These are phyloP conservation scores for Lasiosphaeria ovina DNA, from an alignment of 495 filamentous ascomycete genomes.

Conservation along the genomic window DNA sequence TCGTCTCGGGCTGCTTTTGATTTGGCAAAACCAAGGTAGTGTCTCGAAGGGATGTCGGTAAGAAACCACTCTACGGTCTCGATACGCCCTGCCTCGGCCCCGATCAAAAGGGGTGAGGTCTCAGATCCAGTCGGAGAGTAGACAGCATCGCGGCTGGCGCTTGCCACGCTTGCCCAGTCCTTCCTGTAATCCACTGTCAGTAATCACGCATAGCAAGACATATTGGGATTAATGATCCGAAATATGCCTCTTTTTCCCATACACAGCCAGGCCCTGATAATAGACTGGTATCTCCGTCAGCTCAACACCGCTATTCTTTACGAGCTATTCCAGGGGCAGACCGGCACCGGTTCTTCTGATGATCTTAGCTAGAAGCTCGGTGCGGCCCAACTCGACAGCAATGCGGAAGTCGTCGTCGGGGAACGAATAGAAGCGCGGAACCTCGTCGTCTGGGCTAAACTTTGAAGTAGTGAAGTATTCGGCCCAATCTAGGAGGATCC, in stretches of 20 bases:
- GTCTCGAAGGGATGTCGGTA: conserved; percentile 58
- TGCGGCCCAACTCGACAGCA: conserved; percentile 34
- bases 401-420: conserved; percentile 28
- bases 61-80: conserved; percentile 68
- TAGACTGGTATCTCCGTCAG: conserved; percentile 59
- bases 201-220: neutral
- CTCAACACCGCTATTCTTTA: conserved; percentile 57
- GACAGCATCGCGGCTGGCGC: conserved; percentile 45
- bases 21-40: conserved; percentile 62
- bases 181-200: conserved; percentile 19
- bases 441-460: conserved; percentile 26
- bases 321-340: conserved; percentile 61
- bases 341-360: conserved; percentile 57
- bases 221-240: conserved; percentile 3
- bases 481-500: conserved; percentile 38
- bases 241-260: conserved; percentile 65
- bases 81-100: conserved; percentile 56
- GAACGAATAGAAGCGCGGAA: conserved; percentile 33
- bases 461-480: conserved; percentile 28
- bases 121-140: conserved; percentile 21
- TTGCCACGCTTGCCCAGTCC: conserved; percentile 61
- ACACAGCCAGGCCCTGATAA: conserved; percentile 57
- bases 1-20: conserved; percentile 53
- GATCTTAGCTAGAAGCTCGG: conserved; percentile 38
- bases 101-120: conserved; percentile 56